Base-by-base conservation (phyloP, 2,329 filamentous ascomycete genomes). In the Aspergillus sp. region DNA sequence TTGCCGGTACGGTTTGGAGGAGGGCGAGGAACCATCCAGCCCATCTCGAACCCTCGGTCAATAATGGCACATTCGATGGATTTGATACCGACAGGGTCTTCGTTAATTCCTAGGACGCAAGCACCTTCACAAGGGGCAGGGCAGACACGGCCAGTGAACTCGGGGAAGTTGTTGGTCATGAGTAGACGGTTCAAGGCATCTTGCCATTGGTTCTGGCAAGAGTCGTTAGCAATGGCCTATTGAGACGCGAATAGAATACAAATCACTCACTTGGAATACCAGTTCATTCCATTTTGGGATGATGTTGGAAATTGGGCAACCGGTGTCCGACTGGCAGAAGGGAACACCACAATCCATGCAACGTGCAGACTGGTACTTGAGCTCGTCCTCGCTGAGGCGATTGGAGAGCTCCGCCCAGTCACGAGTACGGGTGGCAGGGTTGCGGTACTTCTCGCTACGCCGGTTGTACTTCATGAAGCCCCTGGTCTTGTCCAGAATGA, bases 301-400 rank as follows among this genome's bases (percentile, higher is more conserved):
- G 73, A 98, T 96, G 80, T 98, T 98, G 67, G 89, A 92, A 76
- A 97, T 97, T 1, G 94, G 94, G 75, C 94, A 98, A 52, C 94
- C 94, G 64, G 91, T 92, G 69, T 98, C 94, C 20, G 92, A 96
- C 77, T 98, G 94, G 71, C 94, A 98, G 85, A 98, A 98, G 1
- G 94, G 94, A 62, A 98, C 93, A 86, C 94, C 94, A 63, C 94
- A 98, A 80, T 98, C 94, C 94, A 98, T 98, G 82, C 94, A 98
- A 65, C 94, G 91, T 62, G 94, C 94, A 51, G 92, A 90, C 78
- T 98, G 94, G 73, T 96, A 97, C 81, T 97, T 97, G 65, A 97
- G 87, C 80, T 96, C 92, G 68, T 97, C 94, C 77, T 96, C 92
- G 65, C 91, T 92, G 52, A 98, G 85, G 59, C 94, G 90, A 70